Evolutionary conservation across 2,329 filamentous ascomycete species (phyloP), one percentile per base, ranked within the genome.

Genomic region (Harringtonia aguacate): DNA sequence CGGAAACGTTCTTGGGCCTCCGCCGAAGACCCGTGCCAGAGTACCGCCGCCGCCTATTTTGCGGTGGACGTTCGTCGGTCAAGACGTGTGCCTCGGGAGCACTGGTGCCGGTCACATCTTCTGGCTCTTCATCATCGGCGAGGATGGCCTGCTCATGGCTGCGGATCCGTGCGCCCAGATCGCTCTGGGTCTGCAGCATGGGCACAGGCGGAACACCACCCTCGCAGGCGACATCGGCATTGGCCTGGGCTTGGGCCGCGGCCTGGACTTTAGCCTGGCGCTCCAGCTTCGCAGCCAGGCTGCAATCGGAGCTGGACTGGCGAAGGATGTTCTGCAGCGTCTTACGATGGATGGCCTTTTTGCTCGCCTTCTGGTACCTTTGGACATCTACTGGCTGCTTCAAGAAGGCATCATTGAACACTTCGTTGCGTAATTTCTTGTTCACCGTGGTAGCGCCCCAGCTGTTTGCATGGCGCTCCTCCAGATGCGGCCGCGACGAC

Each of bases 381-480:
- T 89, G 86, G 54, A 81, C 67, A n/a, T 86, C 81, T 48, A 95
- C 84, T 0, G 84, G 80, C 43, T 88, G 84, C 47, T 88, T 86
- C 36, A 87, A 69, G 56, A 95, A 95, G 0, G 90, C 90, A 58
- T 95, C 89, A 33, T 88, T 86, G 56, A 95, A 83, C 1, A 95
- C 88, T 60, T 94, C 86, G 58, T 94, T 90, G 47, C 89, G 82
- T 33, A 97, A 65, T 47, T 82, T 79, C 54, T 85, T 84, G 58
- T 97, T 97, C 46, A 95, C 85, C 20, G 84, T 89, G 0, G 89
- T 95, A 15, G 88, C 87, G 8, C 90, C 89, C 89, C 90, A 95
- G 55, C 78, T 81, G 51, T 77, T 77, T 8, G 77, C 73, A 54
- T 73, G 70, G 18, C 73, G 67, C 36, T 77, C 69, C 21, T 77